Evolutionary conservation across 805 yeast genomes (phyloP).

Genomic region (Teunomyces cretensis): DNA sequence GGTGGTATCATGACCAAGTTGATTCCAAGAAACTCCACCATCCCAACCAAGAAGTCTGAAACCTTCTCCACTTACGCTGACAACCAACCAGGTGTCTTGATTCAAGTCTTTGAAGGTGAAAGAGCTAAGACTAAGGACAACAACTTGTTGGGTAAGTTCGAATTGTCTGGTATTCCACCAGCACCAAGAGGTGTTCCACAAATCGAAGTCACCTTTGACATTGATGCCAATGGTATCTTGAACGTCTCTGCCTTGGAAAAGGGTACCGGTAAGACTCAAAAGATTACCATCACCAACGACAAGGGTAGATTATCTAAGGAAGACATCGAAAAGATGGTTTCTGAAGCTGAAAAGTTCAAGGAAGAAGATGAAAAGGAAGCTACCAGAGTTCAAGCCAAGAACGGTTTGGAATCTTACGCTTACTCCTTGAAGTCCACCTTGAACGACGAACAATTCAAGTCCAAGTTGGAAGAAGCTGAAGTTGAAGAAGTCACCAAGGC

Average conservation of each 20-base stretch:
- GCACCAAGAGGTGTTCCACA: conserved; percentile 99
- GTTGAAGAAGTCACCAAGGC: conserved; percentile 71
- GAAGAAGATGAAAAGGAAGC: conserved; percentile 97
- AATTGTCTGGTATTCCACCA: conserved; percentile 94
- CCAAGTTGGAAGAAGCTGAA: conserved; percentile 57
- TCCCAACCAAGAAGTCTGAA: conserved; percentile 97
- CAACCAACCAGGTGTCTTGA: conserved; percentile 97
- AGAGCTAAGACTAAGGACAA: conserved; percentile 94
- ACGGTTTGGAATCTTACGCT: conserved; percentile 92
- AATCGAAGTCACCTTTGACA: conserved; percentile 94
- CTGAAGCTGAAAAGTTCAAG: conserved; percentile 96
- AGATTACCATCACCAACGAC: conserved; percentile 97
- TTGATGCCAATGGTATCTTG: conserved; percentile 96
- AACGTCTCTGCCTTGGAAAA: conserved; percentile 95
- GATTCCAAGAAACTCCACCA: conserved; percentile 97
- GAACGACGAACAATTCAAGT: conserved; percentile 42
- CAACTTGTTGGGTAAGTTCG: conserved; percentile 96
- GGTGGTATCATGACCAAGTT: conserved; percentile 99
- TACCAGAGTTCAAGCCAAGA: conserved; percentile 88
- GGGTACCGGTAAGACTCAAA: conserved; percentile 97
- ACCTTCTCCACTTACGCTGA: conserved; percentile 95
- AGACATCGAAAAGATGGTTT: conserved; percentile 96
- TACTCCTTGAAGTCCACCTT: conserved; percentile 87
- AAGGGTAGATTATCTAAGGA: conserved; percentile 98
- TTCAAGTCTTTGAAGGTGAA: conserved; percentile 98